Base-by-base conservation (phyloP, 2,329 filamentous ascomycete genomes). In the Aspergillus luchuensis region DNA sequence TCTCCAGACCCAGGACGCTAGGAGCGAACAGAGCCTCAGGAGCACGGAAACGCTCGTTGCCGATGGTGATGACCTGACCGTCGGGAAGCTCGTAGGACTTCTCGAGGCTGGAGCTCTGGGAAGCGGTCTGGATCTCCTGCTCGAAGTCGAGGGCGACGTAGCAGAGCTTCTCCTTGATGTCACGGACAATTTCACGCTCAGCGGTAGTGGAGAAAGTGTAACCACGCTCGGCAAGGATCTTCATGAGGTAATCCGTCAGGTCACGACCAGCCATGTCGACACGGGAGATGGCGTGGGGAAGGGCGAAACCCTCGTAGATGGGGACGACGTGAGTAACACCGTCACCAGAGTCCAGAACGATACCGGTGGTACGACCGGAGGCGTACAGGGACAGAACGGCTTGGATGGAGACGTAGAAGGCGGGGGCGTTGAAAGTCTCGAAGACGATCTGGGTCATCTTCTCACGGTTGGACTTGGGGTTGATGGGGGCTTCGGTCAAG, bases 361-460 rank as follows among this genome's bases (percentile, higher is more conserved):
- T 98, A 97, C 95, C 95, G 70, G 95, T 99, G 84, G 95, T 98
- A 94, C 95, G 95, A 90, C 95, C 95, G 78, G 95, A 99, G 76
- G 95, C 95, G 86, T 99, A 99, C 81, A 99, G 91, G 69, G 95
- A 99, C 76, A 99, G 88, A 70, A 99, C 95, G 80, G 95, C 95
- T 89, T 98, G 94, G 83, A 99, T 99, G 78, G 95, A 98, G 86
- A 99, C 95, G 88, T 99, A 99, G 89, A 99, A 98, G 74, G 95
- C 95, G 73, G 95, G 95, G 76, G 95, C 94, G 87, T 99, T 98
- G 90, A 99, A 99, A 76, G 95, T 99, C 89, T 99, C 95, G 87
- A 99, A 99, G 81, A 99, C 93, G 72, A 99, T 99, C 87, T 99
- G 95, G 74, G 95, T 98, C 95, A 99, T 99, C 92, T 99, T 99